phyloP scores from a whole-genome alignment of 805 yeast genomes.

The Lachancea lanzarotensis region DNA sequence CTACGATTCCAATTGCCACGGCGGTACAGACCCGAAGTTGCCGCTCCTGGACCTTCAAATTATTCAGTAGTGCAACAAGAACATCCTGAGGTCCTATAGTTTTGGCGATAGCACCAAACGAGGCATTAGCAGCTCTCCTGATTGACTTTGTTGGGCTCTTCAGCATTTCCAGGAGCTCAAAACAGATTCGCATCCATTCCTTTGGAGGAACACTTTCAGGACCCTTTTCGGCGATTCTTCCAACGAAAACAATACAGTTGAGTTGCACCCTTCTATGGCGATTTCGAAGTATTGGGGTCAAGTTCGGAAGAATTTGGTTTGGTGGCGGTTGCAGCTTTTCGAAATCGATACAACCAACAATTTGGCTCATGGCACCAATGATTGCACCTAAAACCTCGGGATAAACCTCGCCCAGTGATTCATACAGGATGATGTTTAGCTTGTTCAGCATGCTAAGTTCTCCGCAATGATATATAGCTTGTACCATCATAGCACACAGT shows the following conservation, averaged over 20 bases:
- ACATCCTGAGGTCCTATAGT: conserved; percentile 97
- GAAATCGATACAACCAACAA: conserved; percentile 55
- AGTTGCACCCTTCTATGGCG: conserved; percentile 89
- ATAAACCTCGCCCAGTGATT: conserved; percentile 87
- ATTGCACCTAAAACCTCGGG: conserved; percentile 92
- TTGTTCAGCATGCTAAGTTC: conserved; percentile 59
- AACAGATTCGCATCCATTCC: conserved; percentile 97
- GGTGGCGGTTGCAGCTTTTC: conserved; percentile 70
- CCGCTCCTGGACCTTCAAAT: conserved; percentile 87
- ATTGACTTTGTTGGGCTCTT: conserved; percentile 73
- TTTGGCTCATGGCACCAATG: conserved; percentile 58
- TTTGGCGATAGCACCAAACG: conserved; percentile 85
- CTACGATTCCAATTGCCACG: conserved; percentile 95
- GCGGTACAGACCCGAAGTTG: conserved; percentile 96
- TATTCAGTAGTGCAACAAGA: conserved; percentile 71
- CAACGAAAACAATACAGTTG: conserved; percentile 69
- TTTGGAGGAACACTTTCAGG: conserved; percentile 80
- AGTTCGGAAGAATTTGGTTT: conserved; percentile 72
- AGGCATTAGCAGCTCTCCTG: conserved; percentile 76
- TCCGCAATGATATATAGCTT: conserved; percentile 57
- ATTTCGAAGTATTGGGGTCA: conserved; percentile 87
- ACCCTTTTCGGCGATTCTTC: conserved; percentile 71
- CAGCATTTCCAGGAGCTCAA: conserved; percentile 81
- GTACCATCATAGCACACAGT: conserved; percentile 58
- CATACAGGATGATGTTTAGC: conserved; percentile 72